These are phyloP conservation scores for Phytophthora constricta DNA, from an alignment of 352 stramenopile species.

Conservation along the genomic window DNA sequence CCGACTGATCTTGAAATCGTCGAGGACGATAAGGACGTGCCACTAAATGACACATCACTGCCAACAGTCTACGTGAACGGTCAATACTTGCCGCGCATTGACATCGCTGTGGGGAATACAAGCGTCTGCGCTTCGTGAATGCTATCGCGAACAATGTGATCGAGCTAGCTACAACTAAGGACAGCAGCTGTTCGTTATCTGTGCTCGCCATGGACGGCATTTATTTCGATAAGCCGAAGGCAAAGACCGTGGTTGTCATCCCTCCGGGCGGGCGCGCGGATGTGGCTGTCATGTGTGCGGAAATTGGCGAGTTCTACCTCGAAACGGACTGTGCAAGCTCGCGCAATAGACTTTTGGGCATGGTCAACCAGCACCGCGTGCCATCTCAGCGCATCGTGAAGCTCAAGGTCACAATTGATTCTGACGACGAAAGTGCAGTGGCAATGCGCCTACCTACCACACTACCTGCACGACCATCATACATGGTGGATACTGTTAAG, in stretches of 20 bases:
- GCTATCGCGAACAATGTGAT: constrained; percentile 85
- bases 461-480: constrained; percentile 59
- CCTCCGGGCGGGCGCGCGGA: constrained; percentile 72
- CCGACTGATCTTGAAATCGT: constrained; percentile 37
- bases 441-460: constrained; percentile 42
- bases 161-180: constrained; percentile 57
- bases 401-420: constrained; percentile 43
- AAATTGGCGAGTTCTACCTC: constrained; percentile 64
- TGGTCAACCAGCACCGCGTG: constrained; percentile 70
- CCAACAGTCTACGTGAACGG: constrained; percentile 79
- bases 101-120: constrained; percentile 64
- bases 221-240: constrained; percentile 53
- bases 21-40: constrained; percentile 45
- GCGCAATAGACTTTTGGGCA: constrained; percentile 65
- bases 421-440: constrained; percentile 20
- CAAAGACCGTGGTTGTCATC: constrained; percentile 63
- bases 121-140: constrained; percentile 76
- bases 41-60: constrained; percentile 75
- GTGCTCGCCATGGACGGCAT: constrained; percentile 79
- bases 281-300: constrained; percentile 58
- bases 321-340: constrained; percentile 65
- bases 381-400: constrained; percentile 70
- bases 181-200: constrained; percentile 53
- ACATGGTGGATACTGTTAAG: constrained; percentile 56
- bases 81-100: constrained; percentile 67